phyloP scores from a whole-genome alignment of 371 early-diverging fungal species.

The Mortierella sp. region DNA sequence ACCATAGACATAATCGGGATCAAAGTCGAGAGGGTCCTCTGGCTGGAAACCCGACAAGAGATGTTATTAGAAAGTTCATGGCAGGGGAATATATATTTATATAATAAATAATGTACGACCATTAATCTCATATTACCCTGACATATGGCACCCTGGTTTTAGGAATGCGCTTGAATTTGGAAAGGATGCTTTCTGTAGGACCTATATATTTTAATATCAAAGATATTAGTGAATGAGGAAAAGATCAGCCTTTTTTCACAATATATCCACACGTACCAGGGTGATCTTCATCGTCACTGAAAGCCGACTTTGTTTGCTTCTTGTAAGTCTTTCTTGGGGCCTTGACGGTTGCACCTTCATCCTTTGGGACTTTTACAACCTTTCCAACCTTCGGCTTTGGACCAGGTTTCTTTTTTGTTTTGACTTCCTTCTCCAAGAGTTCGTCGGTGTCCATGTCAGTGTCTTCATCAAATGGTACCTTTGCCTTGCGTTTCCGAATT shows the following conservation, averaged over 20 bases:
- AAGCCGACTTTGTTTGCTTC: slow-evolving; percentile 33
- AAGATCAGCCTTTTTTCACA: background rate
- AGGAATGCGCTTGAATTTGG: slow-evolving; percentile 39
- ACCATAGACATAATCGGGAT: slow-evolving; percentile 59
- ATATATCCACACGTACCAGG: slow-evolving; percentile 1
- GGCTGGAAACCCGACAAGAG: slow-evolving; percentile 16
- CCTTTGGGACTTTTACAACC: slow-evolving; percentile 6
- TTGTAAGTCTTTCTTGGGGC: slow-evolving; percentile 37
- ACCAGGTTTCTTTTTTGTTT: slow-evolving; percentile 47
- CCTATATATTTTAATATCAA: background rate
- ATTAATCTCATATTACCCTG: slow-evolving; percentile 16
- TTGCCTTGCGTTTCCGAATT: slow-evolving; percentile 44
- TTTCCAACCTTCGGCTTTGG: slow-evolving; percentile 31
- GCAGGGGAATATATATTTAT: background rate
- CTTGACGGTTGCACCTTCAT: slow-evolving; percentile 24
- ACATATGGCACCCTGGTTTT: slow-evolving; percentile 32
- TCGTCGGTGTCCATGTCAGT: slow-evolving; percentile 56
- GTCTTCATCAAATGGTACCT: slow-evolving; percentile 45
- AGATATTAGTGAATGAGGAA: background rate
- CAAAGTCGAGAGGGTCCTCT: slow-evolving; percentile 54
- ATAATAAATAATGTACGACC: background rate
- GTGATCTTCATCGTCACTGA: slow-evolving; percentile 51
- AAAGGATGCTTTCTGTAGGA: slow-evolving; percentile 23
- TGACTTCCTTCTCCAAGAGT: slow-evolving; percentile 49
- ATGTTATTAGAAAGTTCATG: background rate